Evolutionary conservation across 306 rosid species (phyloP).

Genomic region (Astragalus membranaceus): DNA sequence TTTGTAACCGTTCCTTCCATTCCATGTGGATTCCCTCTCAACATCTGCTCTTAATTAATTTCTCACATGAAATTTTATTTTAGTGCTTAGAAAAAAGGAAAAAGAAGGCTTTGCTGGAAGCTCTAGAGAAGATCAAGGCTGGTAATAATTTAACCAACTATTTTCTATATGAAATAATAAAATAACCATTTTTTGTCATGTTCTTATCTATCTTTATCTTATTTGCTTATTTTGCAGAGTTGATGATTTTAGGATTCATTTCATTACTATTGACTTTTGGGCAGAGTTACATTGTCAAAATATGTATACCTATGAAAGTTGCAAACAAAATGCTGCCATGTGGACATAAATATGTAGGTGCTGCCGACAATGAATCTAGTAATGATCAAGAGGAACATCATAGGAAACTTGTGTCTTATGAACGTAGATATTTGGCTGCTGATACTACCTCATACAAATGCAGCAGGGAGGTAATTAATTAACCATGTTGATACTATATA

Average conservation of each 20-base stretch:
- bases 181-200: neutral
- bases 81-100: slow-evolving; percentile 27
- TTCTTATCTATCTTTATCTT: neutral
- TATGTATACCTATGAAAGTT: slow-evolving; percentile 47
- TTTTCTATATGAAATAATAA: neutral
- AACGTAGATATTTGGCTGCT: slow-evolving; percentile 54
- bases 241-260: slow-evolving; percentile 96
- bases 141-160: no score
- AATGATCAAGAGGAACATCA: slow-evolving; percentile 13
- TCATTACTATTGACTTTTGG: slow-evolving; percentile 80
- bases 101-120: slow-evolving; percentile 67
- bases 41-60: no score
- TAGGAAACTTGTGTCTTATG: slow-evolving; percentile 54
- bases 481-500: no score
- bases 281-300: slow-evolving; percentile 65
- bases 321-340: slow-evolving; percentile 82
- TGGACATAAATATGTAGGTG: neutral
- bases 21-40: no score
- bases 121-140: slow-evolving; percentile 82
- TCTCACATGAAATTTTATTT: neutral
- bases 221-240: slow-evolving; percentile 49
- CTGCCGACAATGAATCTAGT: neutral
- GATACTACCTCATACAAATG: slow-evolving; percentile 34
- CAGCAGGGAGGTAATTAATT: slow-evolving; percentile 34
- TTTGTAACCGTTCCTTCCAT: neutral